phyloP scores from a whole-genome alignment of 495 filamentous ascomycete genomes.

The Aspergillus sclerotioniger region DNA sequence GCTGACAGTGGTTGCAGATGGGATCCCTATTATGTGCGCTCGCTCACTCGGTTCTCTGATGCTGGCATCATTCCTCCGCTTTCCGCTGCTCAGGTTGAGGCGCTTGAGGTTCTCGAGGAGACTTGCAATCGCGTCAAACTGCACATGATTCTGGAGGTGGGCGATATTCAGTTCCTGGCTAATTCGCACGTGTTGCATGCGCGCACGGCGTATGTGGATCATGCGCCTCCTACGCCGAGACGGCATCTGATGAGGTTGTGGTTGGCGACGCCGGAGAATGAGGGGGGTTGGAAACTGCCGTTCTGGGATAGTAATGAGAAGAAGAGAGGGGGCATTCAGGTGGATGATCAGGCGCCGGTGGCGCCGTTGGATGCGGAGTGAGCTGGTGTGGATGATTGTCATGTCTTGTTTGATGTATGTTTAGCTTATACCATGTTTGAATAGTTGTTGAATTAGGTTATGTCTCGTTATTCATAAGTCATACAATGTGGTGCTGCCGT shows the following conservation, averaged over 20 bases:
- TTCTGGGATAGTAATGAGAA: slow-evolving; percentile 77
- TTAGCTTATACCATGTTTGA: slow-evolving; percentile 10
- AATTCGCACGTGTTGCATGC: slow-evolving; percentile 71
- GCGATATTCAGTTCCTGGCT: slow-evolving; percentile 75
- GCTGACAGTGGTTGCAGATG: slow-evolving; percentile 50
- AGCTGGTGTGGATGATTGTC: neutral
- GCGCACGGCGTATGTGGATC: slow-evolving; percentile 65
- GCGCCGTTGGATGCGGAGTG: slow-evolving; percentile 73
- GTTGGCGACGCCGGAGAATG: slow-evolving; percentile 74
- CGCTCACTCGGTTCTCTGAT: slow-evolving; percentile 64
- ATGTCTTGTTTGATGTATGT: neutral
- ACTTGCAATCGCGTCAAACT: slow-evolving; percentile 63
- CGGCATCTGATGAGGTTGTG: slow-evolving; percentile 83
- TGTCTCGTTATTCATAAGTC: slow-evolving; percentile 11
- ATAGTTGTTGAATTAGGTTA: slow-evolving; percentile 3
- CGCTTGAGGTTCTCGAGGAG: slow-evolving; percentile 62
- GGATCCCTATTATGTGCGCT: slow-evolving; percentile 78
- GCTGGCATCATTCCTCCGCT: slow-evolving; percentile 65
- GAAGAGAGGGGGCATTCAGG: slow-evolving; percentile 85
- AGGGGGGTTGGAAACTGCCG: slow-evolving; percentile 83
- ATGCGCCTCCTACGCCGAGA: slow-evolving; percentile 58
- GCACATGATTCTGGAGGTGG: slow-evolving; percentile 76
- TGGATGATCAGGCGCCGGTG: slow-evolving; percentile 69
- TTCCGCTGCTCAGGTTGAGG: slow-evolving; percentile 60
- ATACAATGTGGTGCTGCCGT: neutral